phyloP scores from a whole-genome alignment of 169 alveolate genomes.

The Toxoplasma gondii region DNA sequence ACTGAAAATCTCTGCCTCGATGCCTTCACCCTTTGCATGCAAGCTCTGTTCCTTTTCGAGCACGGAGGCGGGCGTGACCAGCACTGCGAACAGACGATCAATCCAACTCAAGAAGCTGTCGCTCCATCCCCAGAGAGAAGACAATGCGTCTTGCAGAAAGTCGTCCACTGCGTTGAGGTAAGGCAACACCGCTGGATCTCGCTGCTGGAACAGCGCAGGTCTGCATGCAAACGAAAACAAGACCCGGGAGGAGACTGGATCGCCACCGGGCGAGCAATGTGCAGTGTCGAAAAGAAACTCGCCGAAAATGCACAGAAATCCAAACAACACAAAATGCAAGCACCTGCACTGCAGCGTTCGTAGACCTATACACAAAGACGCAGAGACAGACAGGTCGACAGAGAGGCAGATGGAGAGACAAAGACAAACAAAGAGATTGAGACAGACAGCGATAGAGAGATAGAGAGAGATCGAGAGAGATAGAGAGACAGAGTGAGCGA shows the following conservation, averaged over 20 bases:
- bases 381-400: too few relatives aligned
- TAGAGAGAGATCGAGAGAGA: too few relatives aligned
- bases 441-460: too few relatives aligned
- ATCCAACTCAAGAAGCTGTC: background rate
- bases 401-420: too few relatives aligned
- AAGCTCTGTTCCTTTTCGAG: background rate
- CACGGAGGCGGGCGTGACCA: slow-evolving; percentile 11
- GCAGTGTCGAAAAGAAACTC: too few relatives aligned
- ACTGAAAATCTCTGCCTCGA: background rate
- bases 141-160: background rate
- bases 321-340: background rate
- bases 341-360: too few relatives aligned
- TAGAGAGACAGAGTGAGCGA: too few relatives aligned
- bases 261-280: background rate
- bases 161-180: background rate
- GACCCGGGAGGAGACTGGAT: too few relatives aligned
- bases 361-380: too few relatives aligned
- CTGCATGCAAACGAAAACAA: background rate
- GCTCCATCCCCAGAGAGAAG: background rate
- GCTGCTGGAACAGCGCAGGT: background rate
- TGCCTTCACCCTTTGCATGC: background rate
- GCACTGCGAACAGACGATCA: background rate
- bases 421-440: too few relatives aligned
- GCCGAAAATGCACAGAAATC: background rate
- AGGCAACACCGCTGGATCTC: background rate